Percentiles rank a stretch among this genome's conserved stretches.
Evolutionary conservation across 176 grass and related monocot species (phyloP).

Genomic region (Poa annua): DNA sequence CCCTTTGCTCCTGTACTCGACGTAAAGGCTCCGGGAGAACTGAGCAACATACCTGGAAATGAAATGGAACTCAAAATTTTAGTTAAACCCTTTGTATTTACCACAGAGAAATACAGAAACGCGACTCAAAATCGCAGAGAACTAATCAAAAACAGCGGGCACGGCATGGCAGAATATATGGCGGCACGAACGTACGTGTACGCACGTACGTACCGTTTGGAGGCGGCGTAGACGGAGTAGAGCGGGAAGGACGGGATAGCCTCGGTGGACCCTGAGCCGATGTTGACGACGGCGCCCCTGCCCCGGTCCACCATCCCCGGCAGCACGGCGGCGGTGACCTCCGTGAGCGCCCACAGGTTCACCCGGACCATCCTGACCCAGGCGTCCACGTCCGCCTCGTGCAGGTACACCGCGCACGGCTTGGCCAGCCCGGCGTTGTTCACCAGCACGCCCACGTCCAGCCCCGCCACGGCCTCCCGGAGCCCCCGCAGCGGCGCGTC

Average conservation of each 20-base stretch:
- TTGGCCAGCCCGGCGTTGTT: neutral
- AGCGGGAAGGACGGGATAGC: neutral
- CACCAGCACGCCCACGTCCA: neutral
- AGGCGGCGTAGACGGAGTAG: neutral
- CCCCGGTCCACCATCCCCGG: neutral
- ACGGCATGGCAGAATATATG: no score
- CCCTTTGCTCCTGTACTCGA: neutral
- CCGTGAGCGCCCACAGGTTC: neutral
- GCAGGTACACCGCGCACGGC: neutral
- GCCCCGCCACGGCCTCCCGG: neutral
- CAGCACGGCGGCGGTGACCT: neutral
- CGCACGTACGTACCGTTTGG: neutral
- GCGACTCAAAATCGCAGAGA: neutral
- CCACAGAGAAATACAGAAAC: neutral
- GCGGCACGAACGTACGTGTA: neutral
- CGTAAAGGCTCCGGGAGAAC: neutral
- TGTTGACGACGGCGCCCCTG: conserved; percentile 1
- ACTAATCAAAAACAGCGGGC: neutral
- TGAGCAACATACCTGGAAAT: neutral
- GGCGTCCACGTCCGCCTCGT: neutral
- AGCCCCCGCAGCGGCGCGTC: neutral
- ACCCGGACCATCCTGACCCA: neutral
- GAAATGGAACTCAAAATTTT: neutral
- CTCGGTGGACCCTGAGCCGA: neutral
- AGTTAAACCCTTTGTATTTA: neutral